Base-by-base conservation (phyloP, 2,329 filamentous ascomycete species). In the Hirsutella rhossiliensis region DNA sequence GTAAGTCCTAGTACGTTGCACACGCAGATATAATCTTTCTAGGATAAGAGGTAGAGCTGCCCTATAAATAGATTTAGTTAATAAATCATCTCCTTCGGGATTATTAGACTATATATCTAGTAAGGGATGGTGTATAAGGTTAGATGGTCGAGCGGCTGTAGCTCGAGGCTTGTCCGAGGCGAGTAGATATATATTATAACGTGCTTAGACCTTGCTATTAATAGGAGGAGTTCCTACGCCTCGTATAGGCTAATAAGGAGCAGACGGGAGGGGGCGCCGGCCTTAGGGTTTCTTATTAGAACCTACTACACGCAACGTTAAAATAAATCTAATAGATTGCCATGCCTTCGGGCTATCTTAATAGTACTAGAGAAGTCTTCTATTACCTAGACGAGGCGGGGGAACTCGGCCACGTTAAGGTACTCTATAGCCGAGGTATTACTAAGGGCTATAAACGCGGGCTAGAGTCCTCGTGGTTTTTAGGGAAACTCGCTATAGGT, bases 41-140 rank as follows among this genome's bases (percentile, higher is more conserved):
- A 72, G 0, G 64, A 67, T 0, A 54, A 55, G 18, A 84, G 63
- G 52, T 84, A 84, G 0, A 84, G 63, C 48, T 81, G 77, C 0
- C 81, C 81, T 0, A 81, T 67, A 43, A 85, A 84, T 0, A 85
- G 58, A 38, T 81, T 82, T 0, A 87, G 65, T 45, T 76, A 65
- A 0, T 65, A 58, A 0, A 62, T 56, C 0, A 73, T 52, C 1
- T 43, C 19, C 0, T 11, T 19, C 17, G 49, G 41, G 45, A 54
- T 11, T 2, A 20, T 13, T 17, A 20, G 8, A 5, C 7, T 18
- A 19, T 5, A 9, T 31, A n/a, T 11, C 17, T 28, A 20, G 15
- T 18, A 8, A 3, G 45, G 42, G 13, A 42, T 13, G 8, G 17
- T 36, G 31, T 48, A 44, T 2, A 48, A 20, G 78, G 0, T 4